Evolutionary conservation across 352 stramenopile genomes (phyloP), one percentile per base, ranked within the genome.

Genomic region (Phytopythium helicoides): DNA sequence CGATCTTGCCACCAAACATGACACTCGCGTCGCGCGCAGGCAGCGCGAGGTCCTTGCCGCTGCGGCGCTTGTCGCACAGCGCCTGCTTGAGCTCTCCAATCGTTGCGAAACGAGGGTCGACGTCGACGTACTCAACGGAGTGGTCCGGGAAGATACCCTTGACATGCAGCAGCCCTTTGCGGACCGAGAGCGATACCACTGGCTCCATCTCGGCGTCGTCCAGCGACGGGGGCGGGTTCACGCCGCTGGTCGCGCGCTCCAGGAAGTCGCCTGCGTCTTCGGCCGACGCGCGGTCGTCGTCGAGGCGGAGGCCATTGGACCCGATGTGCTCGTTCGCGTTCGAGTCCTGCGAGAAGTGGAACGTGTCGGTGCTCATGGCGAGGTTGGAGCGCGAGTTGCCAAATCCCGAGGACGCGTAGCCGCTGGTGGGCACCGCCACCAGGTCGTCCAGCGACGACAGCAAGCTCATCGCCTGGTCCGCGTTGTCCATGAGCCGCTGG

Each of bases 91-190:
- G 52, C 41, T 91, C 79, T n/a, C 70, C 64, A 18, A 94, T 65
- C 5, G 81, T 92, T 25, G 77, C 81, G 25, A 88, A 70, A 0
- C 73, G 73, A 40, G 84, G 75, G 25, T 92, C 77, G 4, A 94
- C 68, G 44, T 94, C 84, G 15, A 85, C 76, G 41, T 86, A 94
- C 63, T 91, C 84, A 12, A 86, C 80, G 23, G 78, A 89, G 50
- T 89, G 75, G 58, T 94, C 84, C 1, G 84, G 77, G 39, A 94
- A 94, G 25, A 90, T 67, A 49, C 81, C 84, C 38, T 92, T 91
- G 25, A 94, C 72, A 56, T 94, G 84, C n/a, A 91, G 59, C 6
- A 81, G 36, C 1, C 78, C 83, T 1, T 68, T 57, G 34, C 71
- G 67, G 16, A 90, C 71, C 0, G 74, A 86, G 3, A 71, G 40